Evolutionary conservation across 2,329 filamentous ascomycete genomes (phyloP).

Genomic region (Penicillium sp.): DNA sequence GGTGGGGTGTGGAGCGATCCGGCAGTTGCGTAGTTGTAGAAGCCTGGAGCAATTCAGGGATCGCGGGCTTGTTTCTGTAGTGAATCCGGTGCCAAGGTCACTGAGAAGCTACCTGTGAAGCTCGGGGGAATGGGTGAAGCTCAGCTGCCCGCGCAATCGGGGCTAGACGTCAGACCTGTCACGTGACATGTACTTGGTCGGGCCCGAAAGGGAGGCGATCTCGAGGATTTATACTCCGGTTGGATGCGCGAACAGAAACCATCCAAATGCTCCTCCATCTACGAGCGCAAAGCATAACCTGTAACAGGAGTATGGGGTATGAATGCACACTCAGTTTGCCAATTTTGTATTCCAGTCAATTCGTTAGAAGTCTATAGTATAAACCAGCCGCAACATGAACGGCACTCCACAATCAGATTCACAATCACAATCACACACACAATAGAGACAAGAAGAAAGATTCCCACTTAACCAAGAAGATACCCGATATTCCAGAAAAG

Average conservation of each 20-base stretch:
- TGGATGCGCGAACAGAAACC: no score
- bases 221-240: background rate
- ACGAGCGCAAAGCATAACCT: no score
- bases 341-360: slow-evolving; percentile 19
- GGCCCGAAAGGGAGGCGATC: background rate
- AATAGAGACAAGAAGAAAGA: background rate
- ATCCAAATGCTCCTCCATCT: no score
- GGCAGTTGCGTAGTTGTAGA: background rate
- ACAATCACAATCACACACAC: background rate
- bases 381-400: slow-evolving; percentile 9
- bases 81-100: background rate
- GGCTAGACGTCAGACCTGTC: slow-evolving; percentile 4
- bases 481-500: slow-evolving; percentile 22
- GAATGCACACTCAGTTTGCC: background rate
- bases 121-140: background rate
- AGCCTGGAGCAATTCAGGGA: background rate
- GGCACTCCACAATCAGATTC: slow-evolving; percentile 3
- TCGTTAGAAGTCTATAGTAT: slow-evolving; percentile 25
- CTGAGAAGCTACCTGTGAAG: background rate
- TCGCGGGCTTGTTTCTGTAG: no score
- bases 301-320: background rate
- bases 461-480: slow-evolving; percentile 17
- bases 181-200: slow-evolving; percentile 8
- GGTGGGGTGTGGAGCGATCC: background rate
- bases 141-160: background rate